Evolutionary conservation across 164 flowering plant species (phyloP).

Genomic region (Aristolochia californica): DNA sequence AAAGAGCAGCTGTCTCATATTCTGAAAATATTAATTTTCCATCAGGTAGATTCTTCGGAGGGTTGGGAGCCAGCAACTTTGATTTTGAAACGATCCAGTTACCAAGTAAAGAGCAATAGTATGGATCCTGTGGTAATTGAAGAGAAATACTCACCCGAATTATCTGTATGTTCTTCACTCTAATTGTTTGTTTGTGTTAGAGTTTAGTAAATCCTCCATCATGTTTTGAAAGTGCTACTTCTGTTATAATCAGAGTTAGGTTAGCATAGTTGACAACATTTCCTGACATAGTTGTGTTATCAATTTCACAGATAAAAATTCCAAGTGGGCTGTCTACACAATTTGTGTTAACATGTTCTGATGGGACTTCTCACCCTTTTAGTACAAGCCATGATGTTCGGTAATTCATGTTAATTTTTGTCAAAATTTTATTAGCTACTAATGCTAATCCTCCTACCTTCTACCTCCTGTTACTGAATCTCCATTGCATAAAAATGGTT

Average conservation of each 20-base stretch:
- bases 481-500: background rate
- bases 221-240: background rate
- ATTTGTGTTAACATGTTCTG: slow-evolving; percentile 62
- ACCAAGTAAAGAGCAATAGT: slow-evolving; percentile 46
- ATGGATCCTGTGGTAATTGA: slow-evolving; percentile 31
- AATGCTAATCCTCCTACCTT: background rate
- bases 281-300: no score
- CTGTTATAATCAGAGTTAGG: background rate
- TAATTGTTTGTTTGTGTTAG: background rate
- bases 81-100: slow-evolving; percentile 48
- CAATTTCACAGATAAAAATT: slow-evolving; percentile 56
- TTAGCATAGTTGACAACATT: no score
- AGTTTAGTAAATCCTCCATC: background rate
- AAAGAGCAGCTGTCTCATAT: no score
- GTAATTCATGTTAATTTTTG: slow-evolving; percentile 21
- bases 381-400: slow-evolving; percentile 50
- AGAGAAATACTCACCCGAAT: slow-evolving; percentile 64
- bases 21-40: no score
- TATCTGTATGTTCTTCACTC: slow-evolving; percentile 43
- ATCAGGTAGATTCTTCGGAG: slow-evolving; percentile 64
- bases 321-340: slow-evolving; percentile 75
- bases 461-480: background rate
- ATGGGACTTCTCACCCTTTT: slow-evolving; percentile 71
- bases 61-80: slow-evolving; percentile 63
- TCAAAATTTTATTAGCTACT: background rate